Percentiles rank a stretch among this genome's conserved stretches.
These are phyloP conservation scores for Eugenia klotzschiana DNA, from an alignment of 441 rosid genomes.

Conservation along the genomic window DNA sequence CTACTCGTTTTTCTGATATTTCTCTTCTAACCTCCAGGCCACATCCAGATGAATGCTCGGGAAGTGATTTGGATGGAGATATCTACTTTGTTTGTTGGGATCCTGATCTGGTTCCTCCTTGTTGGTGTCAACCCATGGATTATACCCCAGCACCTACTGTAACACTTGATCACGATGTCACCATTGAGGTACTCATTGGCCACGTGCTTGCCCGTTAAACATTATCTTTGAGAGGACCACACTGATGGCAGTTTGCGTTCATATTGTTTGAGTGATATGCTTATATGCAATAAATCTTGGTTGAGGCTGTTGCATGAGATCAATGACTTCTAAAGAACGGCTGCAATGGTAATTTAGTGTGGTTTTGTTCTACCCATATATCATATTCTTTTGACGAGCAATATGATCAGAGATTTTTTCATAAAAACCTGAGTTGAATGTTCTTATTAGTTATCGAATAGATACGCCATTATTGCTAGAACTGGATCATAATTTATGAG, in stretches of 20 bases:
- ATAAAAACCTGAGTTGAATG: not conserved
- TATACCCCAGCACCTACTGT: not conserved
- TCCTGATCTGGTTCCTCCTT: not conserved
- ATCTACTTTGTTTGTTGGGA: not conserved
- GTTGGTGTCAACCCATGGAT: not conserved
- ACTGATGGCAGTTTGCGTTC: not conserved
- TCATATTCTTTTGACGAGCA: not conserved
- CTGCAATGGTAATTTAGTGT: not conserved
- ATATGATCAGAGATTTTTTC: not conserved
- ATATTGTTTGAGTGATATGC: not conserved
- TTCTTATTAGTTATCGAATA: not conserved
- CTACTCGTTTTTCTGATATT: not conserved
- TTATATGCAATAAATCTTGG: not conserved
- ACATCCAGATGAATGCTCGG: conserved; percentile 2
- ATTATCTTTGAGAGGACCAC: not conserved
- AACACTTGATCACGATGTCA: not conserved
- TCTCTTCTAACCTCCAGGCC: not conserved
- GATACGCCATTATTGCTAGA: not conserved
- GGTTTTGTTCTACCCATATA: not conserved
- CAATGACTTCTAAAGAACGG: not conserved
- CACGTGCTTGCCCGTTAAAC: not conserved
- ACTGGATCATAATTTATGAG: not conserved
- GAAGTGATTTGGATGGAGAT: not conserved
- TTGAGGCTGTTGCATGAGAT: not conserved
- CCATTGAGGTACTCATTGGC: not conserved